Conservation (phyloP, 805 yeast species). For the Suhomyces faveliae region DNA sequence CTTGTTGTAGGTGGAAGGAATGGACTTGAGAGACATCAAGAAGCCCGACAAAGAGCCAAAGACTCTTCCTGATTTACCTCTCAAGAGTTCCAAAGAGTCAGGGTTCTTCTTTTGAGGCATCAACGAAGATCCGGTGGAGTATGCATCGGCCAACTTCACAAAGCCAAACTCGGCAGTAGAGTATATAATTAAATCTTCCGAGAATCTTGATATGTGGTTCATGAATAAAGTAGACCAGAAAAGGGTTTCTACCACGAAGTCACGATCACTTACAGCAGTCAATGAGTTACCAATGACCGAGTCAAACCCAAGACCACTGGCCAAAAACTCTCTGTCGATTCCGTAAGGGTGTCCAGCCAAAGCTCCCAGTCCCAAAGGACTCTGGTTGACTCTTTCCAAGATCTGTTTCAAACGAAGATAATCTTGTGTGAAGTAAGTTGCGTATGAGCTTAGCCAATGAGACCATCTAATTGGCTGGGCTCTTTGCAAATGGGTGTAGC, state of each 20-base stretch:
- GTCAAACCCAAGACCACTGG: slow-evolving; percentile 72
- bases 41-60: slow-evolving; percentile 95
- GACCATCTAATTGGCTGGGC: slow-evolving; percentile 99
- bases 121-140: slow-evolving; percentile 95
- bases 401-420: slow-evolving; percentile 80
- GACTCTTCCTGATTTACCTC: slow-evolving; percentile 97
- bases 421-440: slow-evolving; percentile 91
- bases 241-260: slow-evolving; percentile 91
- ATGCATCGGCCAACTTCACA: slow-evolving; percentile 90
- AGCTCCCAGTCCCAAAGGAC: slow-evolving; percentile 97
- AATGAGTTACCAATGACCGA: slow-evolving; percentile 93
- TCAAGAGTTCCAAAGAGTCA: slow-evolving; percentile 87
- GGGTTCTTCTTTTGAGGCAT: slow-evolving; percentile 99
- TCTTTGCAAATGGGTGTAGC: slow-evolving; percentile 96
- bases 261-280: slow-evolving; percentile 97
- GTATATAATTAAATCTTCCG: slow-evolving; percentile 93
- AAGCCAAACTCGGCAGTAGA: slow-evolving; percentile 98
- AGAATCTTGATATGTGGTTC: slow-evolving; percentile 92
- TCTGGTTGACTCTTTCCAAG: slow-evolving; percentile 75
- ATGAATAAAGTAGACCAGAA: slow-evolving; percentile 94
- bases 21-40: slow-evolving; percentile 94
- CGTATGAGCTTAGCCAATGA: slow-evolving; percentile 93
- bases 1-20: slow-evolving; percentile 96
- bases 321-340: slow-evolving; percentile 90
- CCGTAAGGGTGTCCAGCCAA: slow-evolving; percentile 99